Evolutionary conservation across 805 yeast genomes (phyloP).

Genomic region (Pichia kluyveri): DNA sequence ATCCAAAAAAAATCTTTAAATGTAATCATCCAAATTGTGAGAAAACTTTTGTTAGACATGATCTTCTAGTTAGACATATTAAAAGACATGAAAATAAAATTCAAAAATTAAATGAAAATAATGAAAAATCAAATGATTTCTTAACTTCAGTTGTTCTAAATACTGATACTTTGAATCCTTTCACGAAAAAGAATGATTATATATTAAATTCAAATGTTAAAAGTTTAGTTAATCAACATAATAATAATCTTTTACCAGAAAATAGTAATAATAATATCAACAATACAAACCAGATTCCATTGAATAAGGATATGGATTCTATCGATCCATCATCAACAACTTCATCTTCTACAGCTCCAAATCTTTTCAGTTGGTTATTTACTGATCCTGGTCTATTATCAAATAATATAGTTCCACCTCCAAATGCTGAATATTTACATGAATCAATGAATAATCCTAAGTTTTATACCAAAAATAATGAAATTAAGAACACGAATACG

Average conservation of each 20-base stretch:
- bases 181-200: slow-evolving; percentile 1
- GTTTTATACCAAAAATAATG: background rate
- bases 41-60: slow-evolving; percentile 56
- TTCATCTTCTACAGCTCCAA: background rate
- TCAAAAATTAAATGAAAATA: slow-evolving; percentile 4
- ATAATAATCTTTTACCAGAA: too few species aligned
- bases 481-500: too few species aligned
- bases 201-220: slow-evolving; percentile 13
- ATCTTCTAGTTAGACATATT: slow-evolving; percentile 39
- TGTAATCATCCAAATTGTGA: slow-evolving; percentile 41
- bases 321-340: too few species aligned
- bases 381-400: slow-evolving; percentile 12
- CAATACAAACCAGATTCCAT: too few species aligned
- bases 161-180: background rate
- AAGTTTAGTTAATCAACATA: slow-evolving; percentile 16
- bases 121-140: slow-evolving; percentile 1
- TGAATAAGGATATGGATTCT: too few species aligned
- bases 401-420: background rate
- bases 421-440: slow-evolving; percentile 1
- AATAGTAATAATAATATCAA: too few species aligned
- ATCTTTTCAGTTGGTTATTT: slow-evolving; percentile 23
- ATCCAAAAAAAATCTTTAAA: slow-evolving; percentile 42
- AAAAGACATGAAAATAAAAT: slow-evolving; percentile 30
- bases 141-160: slow-evolving; percentile 8
- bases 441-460: background rate